Percentiles rank a stretch among this genome's conserved stretches.
Evolutionary conservation across 768 basidiomycete species (phyloP).

Genomic region (Scleroderma citrinum): DNA sequence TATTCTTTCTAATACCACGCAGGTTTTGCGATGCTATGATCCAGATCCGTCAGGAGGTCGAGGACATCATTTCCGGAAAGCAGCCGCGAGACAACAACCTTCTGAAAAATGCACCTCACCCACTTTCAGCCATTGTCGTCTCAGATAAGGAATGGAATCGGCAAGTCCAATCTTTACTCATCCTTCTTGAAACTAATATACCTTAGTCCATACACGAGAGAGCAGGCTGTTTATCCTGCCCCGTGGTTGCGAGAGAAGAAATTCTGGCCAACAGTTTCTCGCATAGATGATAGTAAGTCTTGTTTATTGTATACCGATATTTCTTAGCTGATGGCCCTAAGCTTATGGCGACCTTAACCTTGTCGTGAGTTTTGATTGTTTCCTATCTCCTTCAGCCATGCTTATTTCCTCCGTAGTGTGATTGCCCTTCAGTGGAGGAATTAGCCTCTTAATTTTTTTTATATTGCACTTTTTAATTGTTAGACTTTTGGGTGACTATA

Average conservation of each 20-base stretch:
- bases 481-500: constrained; percentile 21
- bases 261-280: constrained; percentile 93
- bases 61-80: constrained; percentile 79
- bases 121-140: constrained; percentile 64
- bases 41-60: constrained; percentile 85
- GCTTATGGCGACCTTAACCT: constrained; percentile 93
- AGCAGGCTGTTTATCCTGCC: constrained; percentile 86
- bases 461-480: constrained; percentile 3
- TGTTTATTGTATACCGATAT: not conserved
- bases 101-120: constrained; percentile 92
- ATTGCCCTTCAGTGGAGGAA: constrained; percentile 84
- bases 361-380: constrained; percentile 49
- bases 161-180: constrained; percentile 34
- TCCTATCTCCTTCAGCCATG: not conserved
- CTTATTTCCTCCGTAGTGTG: constrained; percentile 48
- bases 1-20: not conserved
- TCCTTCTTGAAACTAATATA: constrained; percentile 4
- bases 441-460: constrained; percentile 32
- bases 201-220: constrained; percentile 78
- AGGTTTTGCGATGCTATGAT: constrained; percentile 99
- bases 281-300: constrained; percentile 88
- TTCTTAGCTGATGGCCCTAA: constrained; percentile 26
- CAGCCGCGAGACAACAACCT: constrained; percentile 91
- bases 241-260: constrained; percentile 81
- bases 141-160: constrained; percentile 82